Base-by-base conservation (phyloP, 768 basidiomycete genomes). In the Scleroderma bovista region DNA sequence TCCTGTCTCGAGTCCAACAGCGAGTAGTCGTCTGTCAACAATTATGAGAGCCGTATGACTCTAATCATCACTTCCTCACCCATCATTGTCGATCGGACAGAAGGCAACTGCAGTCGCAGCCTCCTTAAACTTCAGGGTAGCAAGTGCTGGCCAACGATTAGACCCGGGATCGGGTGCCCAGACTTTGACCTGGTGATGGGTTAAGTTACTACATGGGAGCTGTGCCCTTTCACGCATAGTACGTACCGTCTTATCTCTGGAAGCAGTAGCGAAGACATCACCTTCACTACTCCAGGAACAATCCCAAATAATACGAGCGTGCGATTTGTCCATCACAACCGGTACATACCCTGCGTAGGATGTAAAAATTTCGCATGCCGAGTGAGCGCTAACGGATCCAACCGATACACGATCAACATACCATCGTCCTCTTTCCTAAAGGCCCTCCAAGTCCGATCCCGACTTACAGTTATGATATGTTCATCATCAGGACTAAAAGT, bases 281-380 rank as follows among this genome's bases (percentile, higher is more conserved):
- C 83, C 82, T 56, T 90, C 84, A 1, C 69, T 60, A 1, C 87
- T 76, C 93, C 94, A 99, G 13, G 83, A 80, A 60, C 88, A 90
- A 64, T 98, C 96, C 93, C 96, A 94, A 32, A 99, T 87, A 60
- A 99, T 96, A 34, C 96, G 79, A 1, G 79, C 78, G 66, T 98
- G 96, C 0, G 90, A 83, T 68, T 90, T 95, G 50, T 93, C 82
- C 15, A 79, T 76, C 5, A 80, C 79, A 19, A 84, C 59, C 2
- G 84, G 81, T 8, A 72, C 54, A 62, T 82, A 93, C 1, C 79
- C 90, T 79, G 50, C 19, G 24, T 19, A 22, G n/a, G n/a, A 44
- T 23, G 39, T 19, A 9, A 8, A 8, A 23, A 15, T 40, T 19
- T 40, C 15, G 39, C 20, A 22, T 2, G n/a, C 2, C 20, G 34